Evolutionary conservation across 2,329 filamentous ascomycete species (phyloP).

Genomic region (Arthroderma uncinatum): DNA sequence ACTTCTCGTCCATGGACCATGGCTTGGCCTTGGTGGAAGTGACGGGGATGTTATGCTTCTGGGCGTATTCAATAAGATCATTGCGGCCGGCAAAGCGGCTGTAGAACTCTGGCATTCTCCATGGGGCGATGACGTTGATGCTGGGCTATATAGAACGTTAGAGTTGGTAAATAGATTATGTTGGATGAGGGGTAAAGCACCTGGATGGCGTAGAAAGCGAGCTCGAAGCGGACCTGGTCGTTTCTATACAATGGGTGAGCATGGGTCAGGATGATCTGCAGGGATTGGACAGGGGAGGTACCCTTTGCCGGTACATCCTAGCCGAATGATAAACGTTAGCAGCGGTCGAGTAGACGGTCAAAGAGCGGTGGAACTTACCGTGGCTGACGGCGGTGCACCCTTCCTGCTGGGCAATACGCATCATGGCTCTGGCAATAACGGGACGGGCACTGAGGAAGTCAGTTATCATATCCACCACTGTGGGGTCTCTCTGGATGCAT

Average conservation of each 20-base stretch:
- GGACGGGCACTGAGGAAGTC: slow-evolving; percentile 28
- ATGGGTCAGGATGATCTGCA: neutral
- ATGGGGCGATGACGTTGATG: slow-evolving; percentile 41
- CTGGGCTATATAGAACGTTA: slow-evolving; percentile 24
- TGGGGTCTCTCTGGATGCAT: neutral
- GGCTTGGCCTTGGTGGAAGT: slow-evolving; percentile 47
- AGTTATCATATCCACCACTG: neutral
- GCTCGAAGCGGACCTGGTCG: slow-evolving; percentile 41
- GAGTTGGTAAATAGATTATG: neutral
- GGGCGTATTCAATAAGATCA: slow-evolving; percentile 40
- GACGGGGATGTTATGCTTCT: slow-evolving; percentile 38
- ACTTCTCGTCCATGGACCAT: slow-evolving; percentile 37
- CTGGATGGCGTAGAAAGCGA: slow-evolving; percentile 40
- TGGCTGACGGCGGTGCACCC: slow-evolving; percentile 35
- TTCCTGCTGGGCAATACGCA: slow-evolving; percentile 32
- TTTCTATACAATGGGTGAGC: slow-evolving; percentile 19
- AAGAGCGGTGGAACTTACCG: slow-evolving; percentile 11
- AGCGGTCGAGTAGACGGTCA: neutral
- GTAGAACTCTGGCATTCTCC: slow-evolving; percentile 40
- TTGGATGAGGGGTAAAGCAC: neutral
- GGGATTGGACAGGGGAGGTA: slow-evolving; percentile 5
- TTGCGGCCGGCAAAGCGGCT: slow-evolving; percentile 39
- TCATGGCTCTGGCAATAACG: slow-evolving; percentile 39
- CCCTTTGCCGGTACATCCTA: slow-evolving; percentile 38
- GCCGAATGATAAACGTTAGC: neutral